These are phyloP conservation scores for Aureobasidium sp. DNA, from an alignment of 2,329 filamentous ascomycete genomes.

Conservation along the genomic window DNA sequence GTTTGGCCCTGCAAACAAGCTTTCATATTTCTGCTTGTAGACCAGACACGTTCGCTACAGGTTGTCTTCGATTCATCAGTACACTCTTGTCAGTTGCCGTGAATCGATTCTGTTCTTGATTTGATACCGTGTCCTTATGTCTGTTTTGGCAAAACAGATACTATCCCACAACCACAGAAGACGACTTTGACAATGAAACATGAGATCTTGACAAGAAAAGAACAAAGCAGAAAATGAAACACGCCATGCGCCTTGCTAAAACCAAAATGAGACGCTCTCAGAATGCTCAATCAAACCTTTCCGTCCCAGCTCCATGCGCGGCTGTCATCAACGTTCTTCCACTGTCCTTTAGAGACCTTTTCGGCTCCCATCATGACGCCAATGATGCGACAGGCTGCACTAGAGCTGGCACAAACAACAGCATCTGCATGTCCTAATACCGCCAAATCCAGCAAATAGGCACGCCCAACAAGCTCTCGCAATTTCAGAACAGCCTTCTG, in stretches of 20 bases:
- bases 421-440: constrained; percentile 61
- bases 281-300: constrained; percentile 8
- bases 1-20: neutral
- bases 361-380: constrained; percentile 88
- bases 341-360: constrained; percentile 51
- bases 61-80: neutral
- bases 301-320: constrained; percentile 31
- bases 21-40: neutral
- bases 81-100: neutral
- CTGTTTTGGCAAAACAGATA: neutral
- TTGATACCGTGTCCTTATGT: neutral
- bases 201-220: neutral
- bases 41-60: neutral
- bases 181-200: neutral
- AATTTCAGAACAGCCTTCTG: constrained; percentile 51
- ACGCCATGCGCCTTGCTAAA: constrained; percentile 13
- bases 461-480: constrained; percentile 67
- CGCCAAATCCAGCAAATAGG: constrained; percentile 73
- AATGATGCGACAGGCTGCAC: constrained; percentile 59
- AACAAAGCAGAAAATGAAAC: constrained; percentile 10
- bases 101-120: neutral
- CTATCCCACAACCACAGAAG: neutral
- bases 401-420: constrained; percentile 70
- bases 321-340: constrained; percentile 73
- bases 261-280: neutral